These are phyloP conservation scores for Neurospora hispaniola DNA, from an alignment of 495 filamentous ascomycete species.

Conservation along the genomic window DNA sequence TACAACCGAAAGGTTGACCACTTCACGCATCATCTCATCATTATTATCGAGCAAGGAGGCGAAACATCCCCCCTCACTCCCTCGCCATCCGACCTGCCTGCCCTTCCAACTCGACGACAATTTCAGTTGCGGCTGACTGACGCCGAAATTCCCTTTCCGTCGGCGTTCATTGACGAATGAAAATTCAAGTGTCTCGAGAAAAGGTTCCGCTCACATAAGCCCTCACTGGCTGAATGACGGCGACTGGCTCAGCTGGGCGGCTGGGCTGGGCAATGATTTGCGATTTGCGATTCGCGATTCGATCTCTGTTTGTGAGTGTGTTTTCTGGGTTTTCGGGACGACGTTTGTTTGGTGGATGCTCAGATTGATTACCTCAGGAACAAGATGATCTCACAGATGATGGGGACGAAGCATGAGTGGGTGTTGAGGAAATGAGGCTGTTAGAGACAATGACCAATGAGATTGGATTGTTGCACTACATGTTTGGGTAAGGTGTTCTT, in stretches of 20 bases:
- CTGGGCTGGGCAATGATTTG: background rate
- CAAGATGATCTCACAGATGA: background rate
- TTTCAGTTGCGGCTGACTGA: background rate
- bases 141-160: background rate
- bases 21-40: background rate
- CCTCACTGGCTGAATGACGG: background rate
- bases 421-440: background rate
- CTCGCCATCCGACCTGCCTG: background rate
- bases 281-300: background rate
- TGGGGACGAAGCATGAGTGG: background rate
- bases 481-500: background rate
- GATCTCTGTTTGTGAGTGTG: background rate
- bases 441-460: background rate
- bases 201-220: background rate
- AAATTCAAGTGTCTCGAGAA: background rate
- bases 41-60: background rate
- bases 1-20: background rate
- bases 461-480: background rate
- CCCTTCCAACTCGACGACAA: background rate
- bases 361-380: background rate
- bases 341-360: background rate
- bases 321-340: background rate
- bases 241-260: background rate
- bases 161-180: background rate
- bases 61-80: background rate